A percentile compares a stretch with the other conserved stretches of the same genome.
These are phyloP conservation scores for Pseudoscleropodium purum DNA, from an alignment of 225 moss, liverwort and hornwort genomes.

Conservation along the genomic window DNA sequence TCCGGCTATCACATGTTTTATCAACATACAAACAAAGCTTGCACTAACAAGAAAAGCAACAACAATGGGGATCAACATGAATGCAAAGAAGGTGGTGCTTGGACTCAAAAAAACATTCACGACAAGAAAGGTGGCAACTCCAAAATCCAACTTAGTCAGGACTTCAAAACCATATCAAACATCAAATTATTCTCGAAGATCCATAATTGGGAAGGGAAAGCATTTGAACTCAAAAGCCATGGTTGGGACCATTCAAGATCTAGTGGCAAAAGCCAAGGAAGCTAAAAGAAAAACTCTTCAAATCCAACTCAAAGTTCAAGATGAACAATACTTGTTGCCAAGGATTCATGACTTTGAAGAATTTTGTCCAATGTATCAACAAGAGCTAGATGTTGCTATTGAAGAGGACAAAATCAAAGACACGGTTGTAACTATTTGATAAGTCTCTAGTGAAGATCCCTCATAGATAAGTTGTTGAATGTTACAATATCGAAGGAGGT, in stretches of 20 bases:
- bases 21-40: neutral
- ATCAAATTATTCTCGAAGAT: neutral
- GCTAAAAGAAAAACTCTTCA: neutral
- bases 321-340: too few species aligned
- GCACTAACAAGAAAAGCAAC: neutral
- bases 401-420: neutral
- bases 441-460: neutral
- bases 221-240: neutral
- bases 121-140: neutral
- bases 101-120: neutral
- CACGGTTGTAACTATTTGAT: accelerated
- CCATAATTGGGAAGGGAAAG: accelerated
- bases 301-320: accelerated
- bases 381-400: neutral
- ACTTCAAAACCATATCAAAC: neutral
- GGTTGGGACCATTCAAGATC: neutral
- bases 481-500: accelerated
- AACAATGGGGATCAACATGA: neutral
- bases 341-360: neutral
- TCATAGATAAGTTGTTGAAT: neutral
- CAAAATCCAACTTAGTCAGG: neutral
- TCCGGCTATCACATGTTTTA: neutral
- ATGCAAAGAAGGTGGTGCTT: neutral
- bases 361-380: neutral
- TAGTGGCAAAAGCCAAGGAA: neutral